phyloP scores from a whole-genome alignment of 2,329 filamentous ascomycete species.

The Berkeleyomyces rouxiae region DNA sequence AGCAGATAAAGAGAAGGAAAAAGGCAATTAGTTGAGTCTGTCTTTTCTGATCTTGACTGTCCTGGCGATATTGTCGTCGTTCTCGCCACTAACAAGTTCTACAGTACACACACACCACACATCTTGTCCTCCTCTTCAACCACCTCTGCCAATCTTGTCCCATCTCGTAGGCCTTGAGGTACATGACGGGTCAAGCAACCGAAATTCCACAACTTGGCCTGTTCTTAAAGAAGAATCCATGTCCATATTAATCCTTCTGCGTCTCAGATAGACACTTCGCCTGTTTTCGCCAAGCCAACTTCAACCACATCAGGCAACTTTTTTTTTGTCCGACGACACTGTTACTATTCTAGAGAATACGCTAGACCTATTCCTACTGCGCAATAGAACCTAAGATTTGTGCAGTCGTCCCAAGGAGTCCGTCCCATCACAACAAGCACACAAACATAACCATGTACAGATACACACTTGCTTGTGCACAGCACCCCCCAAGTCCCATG shows the following conservation, averaged over 20 bases:
- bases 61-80: no score
- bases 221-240: neutral
- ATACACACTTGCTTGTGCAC: no score
- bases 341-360: neutral
- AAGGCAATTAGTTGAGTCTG: no score
- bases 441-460: no score
- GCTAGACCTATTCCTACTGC: neutral
- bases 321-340: neutral
- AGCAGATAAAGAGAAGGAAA: neutral
- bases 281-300: neutral
- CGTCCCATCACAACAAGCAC: neutral
- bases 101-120: no score
- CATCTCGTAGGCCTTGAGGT: neutral
- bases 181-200: neutral
- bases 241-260: neutral
- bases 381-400: neutral
- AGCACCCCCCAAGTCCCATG: no score
- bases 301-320: neutral
- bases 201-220: neutral
- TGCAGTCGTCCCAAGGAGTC: neutral
- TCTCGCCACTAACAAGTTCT: no score
- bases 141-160: neutral
- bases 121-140: neutral
- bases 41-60: no score
- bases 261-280: constrained; percentile 1